Base-by-base conservation (phyloP, 345 rosid species). In the Sonneratia alba region DNA sequence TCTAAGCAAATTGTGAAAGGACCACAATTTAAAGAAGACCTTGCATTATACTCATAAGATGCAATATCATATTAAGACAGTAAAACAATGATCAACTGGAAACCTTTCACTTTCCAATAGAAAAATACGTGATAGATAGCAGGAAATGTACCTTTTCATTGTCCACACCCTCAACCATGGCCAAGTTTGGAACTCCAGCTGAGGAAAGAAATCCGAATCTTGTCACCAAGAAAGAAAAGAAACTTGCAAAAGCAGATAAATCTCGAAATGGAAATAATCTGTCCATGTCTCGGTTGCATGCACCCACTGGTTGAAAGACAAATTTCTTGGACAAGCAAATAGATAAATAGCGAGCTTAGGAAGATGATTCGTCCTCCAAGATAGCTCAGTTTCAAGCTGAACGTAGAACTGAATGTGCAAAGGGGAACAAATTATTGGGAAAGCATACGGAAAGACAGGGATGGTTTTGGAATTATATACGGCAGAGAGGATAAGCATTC, bases 151-250 rank as follows among this genome's bases (percentile, higher is more conserved):
- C 96, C 96, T 94, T 94, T 73, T 80, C 87, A 42, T 87, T 91
- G 75, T 89, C 97, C 36, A 91, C 85, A 38, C 96, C 89, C 78
- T 94, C 79, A 76, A 89, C 84, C 83, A 83, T 84, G 24, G 85
- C 85, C 73, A 94, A 76, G 78, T 88, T 94, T 48, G 96, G 93
- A 34, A 94, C 97, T 72, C 83, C 96, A 79, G 82, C 97, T 94
- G 86, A 87, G 82, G 40, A 72, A 7, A 82, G 15, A 36, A 71
- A 63, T 36, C 18, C 53, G 72, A 22, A 34, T 13, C 19, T 21
- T 24, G 19, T 62, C 66, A 27, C 14, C 22, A 16, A 53, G 19
- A 53, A 4, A 62, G 12, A 9, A 27, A 62, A 62, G 16, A 11
- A 27, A 62, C 1, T 13, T 14, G 1, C 66, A 62, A 62, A 61